Evolutionary conservation across 2,329 filamentous ascomycete species (phyloP).

Genomic region (Ramichloridium luteum): DNA sequence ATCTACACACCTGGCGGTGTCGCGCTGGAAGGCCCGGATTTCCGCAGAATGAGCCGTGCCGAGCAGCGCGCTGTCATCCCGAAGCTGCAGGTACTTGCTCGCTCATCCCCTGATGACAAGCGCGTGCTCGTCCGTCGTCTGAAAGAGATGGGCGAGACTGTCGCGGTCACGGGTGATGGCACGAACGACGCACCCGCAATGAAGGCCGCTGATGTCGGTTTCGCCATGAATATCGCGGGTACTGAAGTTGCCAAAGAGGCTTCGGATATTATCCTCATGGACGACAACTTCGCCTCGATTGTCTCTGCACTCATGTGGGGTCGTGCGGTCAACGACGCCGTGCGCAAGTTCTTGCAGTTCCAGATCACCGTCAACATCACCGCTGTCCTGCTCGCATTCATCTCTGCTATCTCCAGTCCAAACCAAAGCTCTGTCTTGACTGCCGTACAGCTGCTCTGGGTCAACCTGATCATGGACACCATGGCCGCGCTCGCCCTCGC

Average conservation of each 20-base stretch:
- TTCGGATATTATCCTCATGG: slow-evolving; percentile 49
- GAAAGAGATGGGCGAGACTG: slow-evolving; percentile 53
- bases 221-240: slow-evolving; percentile 55
- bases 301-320: slow-evolving; percentile 52
- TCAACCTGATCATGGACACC: slow-evolving; percentile 96
- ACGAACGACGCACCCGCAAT: slow-evolving; percentile 55
- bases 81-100: slow-evolving; percentile 54
- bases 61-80: slow-evolving; percentile 45
- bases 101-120: slow-evolving; percentile 60
- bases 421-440: slow-evolving; percentile 65
- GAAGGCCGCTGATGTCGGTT: slow-evolving; percentile 54
- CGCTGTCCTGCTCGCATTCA: slow-evolving; percentile 74
- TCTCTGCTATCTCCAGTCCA: slow-evolving; percentile 64
- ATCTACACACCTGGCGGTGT: slow-evolving; percentile 40
- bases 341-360: slow-evolving; percentile 50
- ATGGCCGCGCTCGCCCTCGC: slow-evolving; percentile 80
- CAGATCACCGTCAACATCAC: slow-evolving; percentile 86
- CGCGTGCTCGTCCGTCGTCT: slow-evolving; percentile 51
- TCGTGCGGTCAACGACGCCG: slow-evolving; percentile 44
- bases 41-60: slow-evolving; percentile 30
- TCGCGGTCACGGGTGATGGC: slow-evolving; percentile 55
- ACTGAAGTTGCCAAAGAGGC: slow-evolving; percentile 54
- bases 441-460: slow-evolving; percentile 87
- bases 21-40: slow-evolving; percentile 34
- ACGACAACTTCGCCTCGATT: slow-evolving; percentile 52